Base-by-base conservation (phyloP, 2,329 filamentous ascomycete species). In the Trichoderma cornu-damae region DNA sequence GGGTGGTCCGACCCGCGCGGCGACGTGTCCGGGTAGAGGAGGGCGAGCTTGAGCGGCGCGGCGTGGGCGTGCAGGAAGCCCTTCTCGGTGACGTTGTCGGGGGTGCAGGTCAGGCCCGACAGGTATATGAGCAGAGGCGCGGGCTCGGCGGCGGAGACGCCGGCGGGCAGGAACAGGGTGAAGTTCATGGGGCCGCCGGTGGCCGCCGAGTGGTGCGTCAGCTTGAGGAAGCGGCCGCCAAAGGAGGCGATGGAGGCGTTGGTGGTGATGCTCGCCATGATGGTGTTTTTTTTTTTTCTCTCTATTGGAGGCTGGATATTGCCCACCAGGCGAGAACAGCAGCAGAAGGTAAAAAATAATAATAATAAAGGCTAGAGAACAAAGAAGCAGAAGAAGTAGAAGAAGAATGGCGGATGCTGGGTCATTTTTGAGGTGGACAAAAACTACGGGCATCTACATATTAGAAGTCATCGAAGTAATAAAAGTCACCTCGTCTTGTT, bases 21-120 rank as follows among this genome's bases (percentile, higher is more conserved):
- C 58, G 89, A 95, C 20, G 94, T 99, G 77, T 99, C 94, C 1
- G 94, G 94, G 76, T 91, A 97, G 54, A 96, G 82, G 58, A 99
- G 77, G n/a, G 94, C 94, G 70, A 99, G 89, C 67, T 89, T 89
- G 70, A 86, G 87, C 66, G 86, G 79, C 58, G 86, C 82, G 47
- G 94, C 94, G 61, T 84, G 83, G 66, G 88, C 84, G 70, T 96
- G 92, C 74, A 99, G 89, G 80, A 96, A 97, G 53, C 92, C 94
- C 70, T 88, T 87, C 68, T 92, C 84, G 30, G 86, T 79, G 69
- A 84, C 85, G 74, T 92, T 92, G 68, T 97, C 92, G 34, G 90
- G 91, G 1, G 91, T 93, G 79, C 94, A 99, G 60, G 94, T 97
- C 60, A 99, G 79, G 51, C 94, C 94, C 12, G 93, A 93, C 59